These are phyloP conservation scores for Castanea crenata DNA, from an alignment of 306 rosid genomes.

Conservation along the genomic window DNA sequence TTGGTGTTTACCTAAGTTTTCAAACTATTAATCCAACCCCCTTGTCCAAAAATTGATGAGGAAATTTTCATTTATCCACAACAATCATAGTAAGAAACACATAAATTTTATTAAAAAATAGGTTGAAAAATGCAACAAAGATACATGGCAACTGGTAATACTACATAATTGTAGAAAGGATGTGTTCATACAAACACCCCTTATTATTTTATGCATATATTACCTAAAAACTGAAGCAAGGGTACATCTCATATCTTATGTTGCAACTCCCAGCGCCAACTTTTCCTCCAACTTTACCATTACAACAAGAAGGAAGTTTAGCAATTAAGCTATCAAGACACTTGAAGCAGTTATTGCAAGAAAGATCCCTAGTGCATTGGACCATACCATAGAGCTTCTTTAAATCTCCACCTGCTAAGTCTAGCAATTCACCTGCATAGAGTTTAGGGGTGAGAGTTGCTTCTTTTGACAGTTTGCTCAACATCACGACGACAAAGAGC, in stretches of 20 bases:
- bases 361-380: slow-evolving; percentile 2
- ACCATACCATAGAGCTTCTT: background rate
- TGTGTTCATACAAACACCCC: no score
- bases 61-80: no score
- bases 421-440: background rate
- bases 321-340: background rate
- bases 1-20: no score
- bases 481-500: background rate
- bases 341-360: background rate
- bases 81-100: no score
- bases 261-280: slow-evolving; percentile 5
- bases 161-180: no score
- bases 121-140: no score
- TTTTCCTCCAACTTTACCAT: background rate
- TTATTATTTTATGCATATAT: no score
- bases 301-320: background rate
- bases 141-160: no score
- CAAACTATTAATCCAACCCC: no score
- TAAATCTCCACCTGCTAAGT: background rate
- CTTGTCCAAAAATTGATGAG: no score
- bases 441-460: background rate
- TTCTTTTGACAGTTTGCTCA: background rate
- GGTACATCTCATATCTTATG: background rate
- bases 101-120: no score
- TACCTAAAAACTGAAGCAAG: no score